Evolutionary conservation across 495 filamentous ascomycete species (phyloP).

Genomic region (Penicillium roqueforti): DNA sequence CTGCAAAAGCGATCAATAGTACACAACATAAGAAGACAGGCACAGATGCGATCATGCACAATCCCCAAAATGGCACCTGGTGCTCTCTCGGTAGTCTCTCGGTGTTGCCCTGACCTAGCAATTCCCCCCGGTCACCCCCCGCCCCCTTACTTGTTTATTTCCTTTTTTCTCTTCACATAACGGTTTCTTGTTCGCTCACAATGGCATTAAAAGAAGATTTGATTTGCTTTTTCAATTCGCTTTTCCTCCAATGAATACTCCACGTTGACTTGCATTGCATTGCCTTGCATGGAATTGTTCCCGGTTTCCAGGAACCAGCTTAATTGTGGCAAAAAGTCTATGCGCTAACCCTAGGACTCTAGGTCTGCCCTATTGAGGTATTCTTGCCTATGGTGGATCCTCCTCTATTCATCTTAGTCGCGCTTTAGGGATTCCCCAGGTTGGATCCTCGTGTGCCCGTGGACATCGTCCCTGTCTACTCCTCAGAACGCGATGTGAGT

Average conservation of each 20-base stretch:
- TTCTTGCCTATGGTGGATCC: background rate
- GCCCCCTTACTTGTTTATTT: background rate
- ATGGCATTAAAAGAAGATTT: background rate
- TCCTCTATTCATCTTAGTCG: background rate
- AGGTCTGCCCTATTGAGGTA: background rate
- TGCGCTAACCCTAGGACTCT: constrained; percentile 11
- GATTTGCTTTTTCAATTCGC: background rate
- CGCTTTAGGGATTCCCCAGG: constrained; percentile 2
- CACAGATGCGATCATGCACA: background rate
- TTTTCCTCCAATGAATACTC: constrained; percentile 3
- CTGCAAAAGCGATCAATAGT: constrained; percentile 8
- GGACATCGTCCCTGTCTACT: background rate
- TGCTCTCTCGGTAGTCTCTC: background rate
- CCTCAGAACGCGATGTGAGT: constrained; percentile 6
- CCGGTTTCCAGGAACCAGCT: constrained; percentile 19
- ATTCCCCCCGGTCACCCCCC: constrained; percentile 2
- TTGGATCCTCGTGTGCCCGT: constrained; percentile 4
- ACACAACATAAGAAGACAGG: background rate
- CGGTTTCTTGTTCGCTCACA: background rate
- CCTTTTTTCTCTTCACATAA: constrained; percentile 12
- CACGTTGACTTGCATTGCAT: constrained; percentile 25
- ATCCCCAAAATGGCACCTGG: background rate
- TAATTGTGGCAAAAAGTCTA: constrained; percentile 14
- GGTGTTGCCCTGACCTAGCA: constrained; percentile 1
- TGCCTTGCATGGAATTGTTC: constrained; percentile 21